Base-by-base conservation (phyloP, 192 early-diverging fungal species). In the Cladochytrium replicatum region DNA sequence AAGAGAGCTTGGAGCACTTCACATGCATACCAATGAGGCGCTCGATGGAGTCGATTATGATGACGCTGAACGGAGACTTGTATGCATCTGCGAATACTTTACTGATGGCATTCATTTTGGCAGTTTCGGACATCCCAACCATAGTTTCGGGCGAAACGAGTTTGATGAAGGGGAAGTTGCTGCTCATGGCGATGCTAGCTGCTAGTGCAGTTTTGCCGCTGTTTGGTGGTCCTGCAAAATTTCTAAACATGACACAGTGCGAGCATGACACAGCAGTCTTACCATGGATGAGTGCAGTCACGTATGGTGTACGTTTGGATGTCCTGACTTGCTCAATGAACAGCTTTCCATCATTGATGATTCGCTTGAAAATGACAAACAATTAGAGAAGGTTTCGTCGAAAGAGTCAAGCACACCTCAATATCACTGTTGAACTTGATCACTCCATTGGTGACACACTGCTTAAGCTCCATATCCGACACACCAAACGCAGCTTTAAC, bases 71-170 rank as follows among this genome's bases (percentile, higher is more conserved):
- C n/a, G 92, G 89, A 1, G 91, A 95, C 59, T 91, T 91, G 75
- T 97, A 94, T 3, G 95, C 87, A 67, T 99, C 95, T 58, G 84
- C 84, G n/a, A n/a, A n/a, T n/a, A n/a, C 76, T 54, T 91, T 90
- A 71, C 81, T 89, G 60, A 99, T 95, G 4, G 78, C 68, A 34
- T 72, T 74, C 52, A 93, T 84, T 50, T 89, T 89, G 31, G 89
- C 81, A 24, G 69, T 52, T 57, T 99, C 93, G 0, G 68, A 72
- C 57, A 81, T 87, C 17, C 95, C 95, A 57, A 97, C 81, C 91
- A 99, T 93, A 17, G 71, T 73, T 53, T 97, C 95, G 9, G 95
- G 93, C 0, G 93, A 93, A 32, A 99, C 87, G 29, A 99, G 67
- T 66, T 94, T 96, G 64, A 97, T 88, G 63, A 99, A 97, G 5